A percentile compares a stretch with the other conserved stretches of the same genome.
Conservation (phyloP, 495 filamentous ascomycete species). For the Penicillium parvum region DNA sequence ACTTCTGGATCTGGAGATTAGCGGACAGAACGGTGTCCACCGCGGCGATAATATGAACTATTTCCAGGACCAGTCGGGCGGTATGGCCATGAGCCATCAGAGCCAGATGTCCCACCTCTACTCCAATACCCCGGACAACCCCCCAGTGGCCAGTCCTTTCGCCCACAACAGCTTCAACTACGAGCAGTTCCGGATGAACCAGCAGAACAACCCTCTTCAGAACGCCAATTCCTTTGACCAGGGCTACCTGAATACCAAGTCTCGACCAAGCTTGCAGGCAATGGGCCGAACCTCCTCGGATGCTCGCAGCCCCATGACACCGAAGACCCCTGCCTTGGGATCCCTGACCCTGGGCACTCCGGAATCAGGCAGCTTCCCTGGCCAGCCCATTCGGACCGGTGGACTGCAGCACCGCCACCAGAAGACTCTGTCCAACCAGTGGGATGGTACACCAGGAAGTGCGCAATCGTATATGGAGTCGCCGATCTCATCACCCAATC, state of each 20-base stretch:
- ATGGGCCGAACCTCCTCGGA: slow-evolving; percentile 69
- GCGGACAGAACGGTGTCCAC: slow-evolving; percentile 39
- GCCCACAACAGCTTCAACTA: slow-evolving; percentile 66
- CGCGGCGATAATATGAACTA: slow-evolving; percentile 40
- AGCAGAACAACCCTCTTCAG: slow-evolving; percentile 50
- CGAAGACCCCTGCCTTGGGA: slow-evolving; percentile 63
- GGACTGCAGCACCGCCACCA: slow-evolving; percentile 63
- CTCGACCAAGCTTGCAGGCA: slow-evolving; percentile 55
- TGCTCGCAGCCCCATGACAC: slow-evolving; percentile 72
- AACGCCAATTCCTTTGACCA: slow-evolving; percentile 51
- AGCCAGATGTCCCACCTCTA: slow-evolving; percentile 65
- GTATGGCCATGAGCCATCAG: slow-evolving; percentile 46
- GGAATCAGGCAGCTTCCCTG: slow-evolving; percentile 64
- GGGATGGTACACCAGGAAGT: slow-evolving; percentile 76
- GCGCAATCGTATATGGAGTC: slow-evolving; percentile 76
- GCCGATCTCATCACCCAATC: slow-evolving; percentile 67
- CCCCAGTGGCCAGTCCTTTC: slow-evolving; percentile 84
- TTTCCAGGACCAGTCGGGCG: slow-evolving; percentile 44
- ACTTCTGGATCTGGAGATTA: slow-evolving; percentile 49
- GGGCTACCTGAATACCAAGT: slow-evolving; percentile 44
- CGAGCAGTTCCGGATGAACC: slow-evolving; percentile 61
- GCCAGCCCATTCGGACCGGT: slow-evolving; percentile 66
- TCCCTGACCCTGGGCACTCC: slow-evolving; percentile 57
- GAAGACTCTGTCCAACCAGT: slow-evolving; percentile 76
- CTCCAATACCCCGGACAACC: slow-evolving; percentile 82